A percentile compares a stretch with the other conserved stretches of the same genome.
These are phyloP conservation scores for Gonapodya prolifera DNA, from an alignment of 192 early-diverging fungal species.

Conservation along the genomic window DNA sequence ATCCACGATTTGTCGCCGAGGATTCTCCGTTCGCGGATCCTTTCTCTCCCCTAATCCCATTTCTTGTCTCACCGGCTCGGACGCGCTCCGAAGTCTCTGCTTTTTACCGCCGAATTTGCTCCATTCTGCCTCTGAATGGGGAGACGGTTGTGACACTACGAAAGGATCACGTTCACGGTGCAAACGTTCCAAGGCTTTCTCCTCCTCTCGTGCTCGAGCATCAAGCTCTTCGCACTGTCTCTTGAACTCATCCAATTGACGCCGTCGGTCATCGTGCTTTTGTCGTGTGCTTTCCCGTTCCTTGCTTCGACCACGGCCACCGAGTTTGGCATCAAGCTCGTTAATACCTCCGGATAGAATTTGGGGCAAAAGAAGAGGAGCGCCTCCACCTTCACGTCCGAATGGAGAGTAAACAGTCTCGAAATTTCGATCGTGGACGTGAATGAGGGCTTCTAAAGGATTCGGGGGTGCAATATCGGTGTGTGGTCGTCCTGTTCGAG, in stretches of 20 bases:
- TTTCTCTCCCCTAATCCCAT: background rate
- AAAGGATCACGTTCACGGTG: background rate
- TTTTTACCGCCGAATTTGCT: background rate
- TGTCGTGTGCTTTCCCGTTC: background rate
- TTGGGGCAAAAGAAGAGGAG: background rate
- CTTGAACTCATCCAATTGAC: background rate
- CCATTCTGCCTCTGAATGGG: background rate
- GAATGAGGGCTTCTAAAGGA: background rate
- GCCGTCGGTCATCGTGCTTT: background rate
- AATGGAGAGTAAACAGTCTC: background rate
- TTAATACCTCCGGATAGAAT: background rate
- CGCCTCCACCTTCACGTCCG: background rate
- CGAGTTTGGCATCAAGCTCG: background rate
- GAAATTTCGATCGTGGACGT: background rate
- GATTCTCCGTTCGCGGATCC: background rate
- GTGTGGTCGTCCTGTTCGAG: background rate
- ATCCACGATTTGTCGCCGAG: background rate
- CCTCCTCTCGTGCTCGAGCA: background rate
- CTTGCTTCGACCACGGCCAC: background rate
- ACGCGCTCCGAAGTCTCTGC: background rate
- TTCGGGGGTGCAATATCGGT: background rate
- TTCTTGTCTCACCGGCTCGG: background rate
- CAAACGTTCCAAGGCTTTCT: background rate
- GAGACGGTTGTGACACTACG: background rate
- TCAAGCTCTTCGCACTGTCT: background rate